A percentile compares a stretch with the other conserved stretches of the same genome.
These are phyloP conservation scores for Oxyria digyna DNA, from an alignment of 148 eudicot species.

Conservation along the genomic window DNA sequence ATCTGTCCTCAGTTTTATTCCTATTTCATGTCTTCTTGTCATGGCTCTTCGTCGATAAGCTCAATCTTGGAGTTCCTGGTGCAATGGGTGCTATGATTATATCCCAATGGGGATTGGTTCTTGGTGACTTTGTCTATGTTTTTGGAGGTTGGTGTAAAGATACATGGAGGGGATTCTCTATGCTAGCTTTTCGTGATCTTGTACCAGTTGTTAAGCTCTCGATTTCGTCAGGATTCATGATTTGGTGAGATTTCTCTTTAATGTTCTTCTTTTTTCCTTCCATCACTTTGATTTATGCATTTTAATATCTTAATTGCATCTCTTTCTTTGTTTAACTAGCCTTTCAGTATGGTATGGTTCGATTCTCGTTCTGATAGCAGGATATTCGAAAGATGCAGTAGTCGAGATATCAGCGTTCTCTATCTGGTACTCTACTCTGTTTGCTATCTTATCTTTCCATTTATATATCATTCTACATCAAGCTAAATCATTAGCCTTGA, in stretches of 20 bases:
- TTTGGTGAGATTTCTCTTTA: not conserved
- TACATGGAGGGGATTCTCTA: not conserved
- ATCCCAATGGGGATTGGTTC: not conserved
- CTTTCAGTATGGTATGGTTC: no score
- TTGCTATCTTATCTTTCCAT: no score
- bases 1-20: conserved; percentile 23
- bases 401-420: no score
- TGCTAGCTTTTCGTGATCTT: not conserved
- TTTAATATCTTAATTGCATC: no score
- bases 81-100: not conserved
- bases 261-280: not conserved
- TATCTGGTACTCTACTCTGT: no score
- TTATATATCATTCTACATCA: no score
- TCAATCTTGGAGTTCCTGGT: not conserved
- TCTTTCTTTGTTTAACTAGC: no score
- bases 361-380: no score
- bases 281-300: no score
- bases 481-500: no score
- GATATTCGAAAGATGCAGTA: no score
- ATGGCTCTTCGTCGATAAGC: conserved; percentile 19
- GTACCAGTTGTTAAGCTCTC: conserved; percentile 3
- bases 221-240: conserved; percentile 1
- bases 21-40: conserved; percentile 35
- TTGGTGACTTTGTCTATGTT: not conserved
- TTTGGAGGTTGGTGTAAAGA: not conserved